Percentiles rank a stretch among this genome's conserved stretches.
Evolutionary conservation across 495 filamentous ascomycete species (phyloP).

Genomic region (Penicillium subrubescens): DNA sequence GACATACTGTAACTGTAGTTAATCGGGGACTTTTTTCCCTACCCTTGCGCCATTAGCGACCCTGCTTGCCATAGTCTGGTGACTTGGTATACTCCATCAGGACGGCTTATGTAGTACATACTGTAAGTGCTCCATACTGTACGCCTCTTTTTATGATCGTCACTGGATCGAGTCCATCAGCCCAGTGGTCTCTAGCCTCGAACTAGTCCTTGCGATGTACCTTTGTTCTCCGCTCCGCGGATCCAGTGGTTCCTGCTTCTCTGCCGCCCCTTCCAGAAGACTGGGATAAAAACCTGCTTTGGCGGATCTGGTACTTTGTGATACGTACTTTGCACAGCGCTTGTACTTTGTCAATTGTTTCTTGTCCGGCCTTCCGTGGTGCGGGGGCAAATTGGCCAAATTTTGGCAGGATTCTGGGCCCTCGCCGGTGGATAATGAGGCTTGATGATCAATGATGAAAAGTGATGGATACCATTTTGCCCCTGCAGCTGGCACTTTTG

Average conservation of each 20-base stretch:
- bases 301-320: conserved; percentile 4
- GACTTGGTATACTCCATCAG: background rate
- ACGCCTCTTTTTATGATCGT: background rate
- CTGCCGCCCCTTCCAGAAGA: background rate
- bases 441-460: background rate
- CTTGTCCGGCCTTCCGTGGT: background rate
- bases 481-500: conserved; percentile 5
- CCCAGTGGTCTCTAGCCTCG: background rate
- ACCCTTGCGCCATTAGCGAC: conserved; percentile 1
- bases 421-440: background rate
- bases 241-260: background rate
- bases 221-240: background rate
- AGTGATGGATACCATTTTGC: conserved; percentile 6
- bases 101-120: background rate
- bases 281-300: conserved; percentile 3
- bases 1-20: background rate
- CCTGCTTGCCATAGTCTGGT: background rate
- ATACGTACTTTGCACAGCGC: conserved; percentile 2
- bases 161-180: background rate
- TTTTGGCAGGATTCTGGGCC: background rate
- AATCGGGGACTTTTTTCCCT: background rate
- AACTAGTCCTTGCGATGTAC: background rate
- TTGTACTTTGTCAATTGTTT: conserved; percentile 5
- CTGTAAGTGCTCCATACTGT: too few species aligned
- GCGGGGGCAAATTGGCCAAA: background rate